Evolutionary conservation across 1,284 basidiomycete species (phyloP).

Genomic region (Gymnopus androsaceus): DNA sequence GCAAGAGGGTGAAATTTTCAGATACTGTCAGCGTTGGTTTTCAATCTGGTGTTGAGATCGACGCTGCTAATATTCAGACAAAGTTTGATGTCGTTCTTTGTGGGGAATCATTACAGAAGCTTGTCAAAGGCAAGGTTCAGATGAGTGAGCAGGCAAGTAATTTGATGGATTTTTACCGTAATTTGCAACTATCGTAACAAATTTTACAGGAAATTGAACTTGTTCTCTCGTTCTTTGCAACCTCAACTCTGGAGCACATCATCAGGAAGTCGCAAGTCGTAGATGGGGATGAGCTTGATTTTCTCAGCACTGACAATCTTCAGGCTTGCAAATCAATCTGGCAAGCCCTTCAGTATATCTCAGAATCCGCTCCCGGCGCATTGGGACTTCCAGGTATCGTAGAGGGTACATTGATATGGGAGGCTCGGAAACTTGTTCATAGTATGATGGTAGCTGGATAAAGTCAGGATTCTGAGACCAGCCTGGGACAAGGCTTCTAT

Average conservation of each 20-base stretch:
- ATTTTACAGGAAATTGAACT: not conserved
- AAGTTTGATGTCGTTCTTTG: not conserved
- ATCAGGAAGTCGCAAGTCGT: not conserved
- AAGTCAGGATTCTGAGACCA: too few species aligned
- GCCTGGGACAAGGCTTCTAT: too few species aligned
- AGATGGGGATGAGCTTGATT: not conserved
- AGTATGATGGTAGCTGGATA: too few species aligned
- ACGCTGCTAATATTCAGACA: not conserved
- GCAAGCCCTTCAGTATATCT: not conserved
- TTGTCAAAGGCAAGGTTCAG: slow-evolving; percentile 6
- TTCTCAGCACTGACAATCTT: not conserved
- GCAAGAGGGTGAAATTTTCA: slow-evolving; percentile 1
- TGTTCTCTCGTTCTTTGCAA: not conserved
- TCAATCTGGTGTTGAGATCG: not conserved
- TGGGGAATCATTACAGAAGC: slow-evolving; percentile 2
- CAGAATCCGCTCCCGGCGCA: not conserved
- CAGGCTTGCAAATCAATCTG: slow-evolving; percentile 4
- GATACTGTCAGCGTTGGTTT: not conserved
- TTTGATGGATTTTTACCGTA: too few species aligned
- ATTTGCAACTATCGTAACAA: too few species aligned
- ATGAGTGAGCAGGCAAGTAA: slow-evolving; percentile 5
- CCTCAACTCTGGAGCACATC: not conserved
- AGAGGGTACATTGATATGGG: not conserved
- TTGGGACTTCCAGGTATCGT: not conserved
- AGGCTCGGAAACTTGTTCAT: not conserved